Percentiles rank a stretch among this genome's conserved stretches.
These are phyloP conservation scores for Cetradonia linearis DNA, from an alignment of 495 filamentous ascomycete genomes.

Conservation along the genomic window DNA sequence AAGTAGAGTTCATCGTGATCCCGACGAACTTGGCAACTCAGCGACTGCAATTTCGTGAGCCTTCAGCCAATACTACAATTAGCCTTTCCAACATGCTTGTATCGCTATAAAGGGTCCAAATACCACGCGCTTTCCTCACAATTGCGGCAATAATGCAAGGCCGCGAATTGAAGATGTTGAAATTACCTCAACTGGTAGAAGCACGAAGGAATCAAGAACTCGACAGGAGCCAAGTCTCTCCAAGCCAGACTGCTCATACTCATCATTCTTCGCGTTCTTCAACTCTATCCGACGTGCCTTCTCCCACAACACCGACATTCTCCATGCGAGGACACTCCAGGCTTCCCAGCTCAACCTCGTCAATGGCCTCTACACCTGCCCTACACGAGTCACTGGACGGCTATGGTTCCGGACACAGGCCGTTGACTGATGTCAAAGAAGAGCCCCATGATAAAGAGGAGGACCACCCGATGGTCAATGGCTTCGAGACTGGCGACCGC, in stretches of 20 bases:
- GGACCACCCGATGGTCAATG: slow-evolving; percentile 28
- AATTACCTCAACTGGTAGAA: slow-evolving; percentile 25
- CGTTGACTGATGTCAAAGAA: slow-evolving; percentile 45
- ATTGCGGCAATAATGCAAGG: slow-evolving; percentile 7
- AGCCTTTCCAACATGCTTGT: slow-evolving; percentile 12
- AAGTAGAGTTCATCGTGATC: not conserved
- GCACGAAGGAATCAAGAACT: slow-evolving; percentile 18
- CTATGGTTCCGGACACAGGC: slow-evolving; percentile 31
- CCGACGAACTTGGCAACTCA: slow-evolving; percentile 1
- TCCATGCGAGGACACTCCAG: slow-evolving; percentile 23
- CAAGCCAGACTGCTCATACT: slow-evolving; percentile 13
- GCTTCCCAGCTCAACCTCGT: slow-evolving; percentile 49
- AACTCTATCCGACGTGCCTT: slow-evolving; percentile 20
- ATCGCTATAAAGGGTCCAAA: slow-evolving; percentile 11
- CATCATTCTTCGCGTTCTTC: slow-evolving; percentile 22
- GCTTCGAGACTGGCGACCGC: slow-evolving; percentile 14
- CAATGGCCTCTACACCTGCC: slow-evolving; percentile 44
- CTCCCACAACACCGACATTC: slow-evolving; percentile 24
- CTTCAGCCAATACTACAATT: slow-evolving; percentile 6
- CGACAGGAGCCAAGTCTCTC: slow-evolving; percentile 13
- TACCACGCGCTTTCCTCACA: not conserved
- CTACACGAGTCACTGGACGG: slow-evolving; percentile 44
- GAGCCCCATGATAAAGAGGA: slow-evolving; percentile 38
- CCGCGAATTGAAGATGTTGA: slow-evolving; percentile 23
- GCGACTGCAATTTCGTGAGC: slow-evolving; percentile 5